Evolutionary conservation across 2,329 filamentous ascomycete genomes (phyloP).

Genomic region (Paecilomyces sp.): DNA sequence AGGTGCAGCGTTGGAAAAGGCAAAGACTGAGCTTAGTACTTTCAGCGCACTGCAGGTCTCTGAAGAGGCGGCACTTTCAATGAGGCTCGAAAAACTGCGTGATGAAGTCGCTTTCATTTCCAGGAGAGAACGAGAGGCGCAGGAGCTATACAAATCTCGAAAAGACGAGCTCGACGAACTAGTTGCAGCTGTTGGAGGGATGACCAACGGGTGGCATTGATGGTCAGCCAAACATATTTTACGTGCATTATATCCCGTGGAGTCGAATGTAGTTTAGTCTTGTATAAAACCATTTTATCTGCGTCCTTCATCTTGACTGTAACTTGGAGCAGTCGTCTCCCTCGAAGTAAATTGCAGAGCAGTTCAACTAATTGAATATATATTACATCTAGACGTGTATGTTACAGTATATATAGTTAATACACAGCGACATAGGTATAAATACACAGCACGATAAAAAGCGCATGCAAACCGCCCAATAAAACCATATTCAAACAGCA

Average conservation of each 20-base stretch:
- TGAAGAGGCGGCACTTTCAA: constrained; percentile 68
- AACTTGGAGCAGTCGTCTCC: background rate
- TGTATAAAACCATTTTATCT: background rate
- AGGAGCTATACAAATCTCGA: constrained; percentile 71
- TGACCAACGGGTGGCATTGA: constrained; percentile 33
- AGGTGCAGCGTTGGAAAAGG: constrained; percentile 65
- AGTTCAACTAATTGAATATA: background rate
- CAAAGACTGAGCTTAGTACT: constrained; percentile 62
- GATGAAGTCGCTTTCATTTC: constrained; percentile 79
- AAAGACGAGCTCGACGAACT: constrained; percentile 71
- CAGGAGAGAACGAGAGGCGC: constrained; percentile 78
- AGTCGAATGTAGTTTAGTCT: background rate
- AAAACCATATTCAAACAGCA: background rate
- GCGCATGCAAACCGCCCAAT: no score
- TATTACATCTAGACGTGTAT: no score
- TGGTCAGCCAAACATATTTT: background rate
- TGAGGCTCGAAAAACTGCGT: constrained; percentile 65
- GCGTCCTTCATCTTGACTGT: background rate
- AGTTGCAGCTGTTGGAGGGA: constrained; percentile 20
- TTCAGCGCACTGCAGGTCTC: constrained; percentile 70
- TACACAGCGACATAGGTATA: no score
- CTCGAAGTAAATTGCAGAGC: background rate
- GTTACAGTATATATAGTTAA: no score
- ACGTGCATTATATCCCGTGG: background rate
- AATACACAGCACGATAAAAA: no score